phyloP scores from a whole-genome alignment of 192 early-diverging fungal species.

The Spinellus fusiger region DNA sequence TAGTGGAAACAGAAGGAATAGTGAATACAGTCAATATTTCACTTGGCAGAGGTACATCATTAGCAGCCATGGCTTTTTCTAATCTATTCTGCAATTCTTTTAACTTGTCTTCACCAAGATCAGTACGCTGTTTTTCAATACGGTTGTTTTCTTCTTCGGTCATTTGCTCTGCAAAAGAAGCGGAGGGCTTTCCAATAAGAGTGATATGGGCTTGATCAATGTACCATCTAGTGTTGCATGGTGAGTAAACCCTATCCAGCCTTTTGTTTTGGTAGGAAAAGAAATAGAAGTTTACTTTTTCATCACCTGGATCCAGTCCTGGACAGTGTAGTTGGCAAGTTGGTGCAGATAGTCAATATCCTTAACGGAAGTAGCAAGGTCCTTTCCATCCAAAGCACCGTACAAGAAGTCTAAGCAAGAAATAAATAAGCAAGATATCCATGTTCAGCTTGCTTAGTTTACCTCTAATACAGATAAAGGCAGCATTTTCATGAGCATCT shows the following conservation, averaged over 20 bases:
- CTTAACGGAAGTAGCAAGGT: slow-evolving; percentile 37
- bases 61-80: slow-evolving; percentile 41
- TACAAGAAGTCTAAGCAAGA: slow-evolving; percentile 43
- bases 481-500: slow-evolving; percentile 27
- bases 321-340: slow-evolving; percentile 34
- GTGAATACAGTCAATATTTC: slow-evolving; percentile 50
- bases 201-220: slow-evolving; percentile 38
- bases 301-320: slow-evolving; percentile 42
- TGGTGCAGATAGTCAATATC: slow-evolving; percentile 38
- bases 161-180: slow-evolving; percentile 42
- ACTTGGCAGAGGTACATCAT: slow-evolving; percentile 46
- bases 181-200: slow-evolving; percentile 50
- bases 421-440: background rate
- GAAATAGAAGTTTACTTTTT: slow-evolving; percentile 30
- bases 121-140: slow-evolving; percentile 37
- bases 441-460: background rate
- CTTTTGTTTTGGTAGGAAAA: background rate
- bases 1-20: slow-evolving; percentile 43
- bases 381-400: slow-evolving; percentile 42
- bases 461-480: slow-evolving; percentile 24
- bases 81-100: slow-evolving; percentile 40
- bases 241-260: background rate
- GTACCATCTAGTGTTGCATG: slow-evolving; percentile 32
- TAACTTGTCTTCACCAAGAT: slow-evolving; percentile 41
- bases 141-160: slow-evolving; percentile 45